A percentile compares a stretch with the other conserved stretches of the same genome.
Conservation (phyloP, 345 rosid genomes). For the Gossypium sturtianum region DNA sequence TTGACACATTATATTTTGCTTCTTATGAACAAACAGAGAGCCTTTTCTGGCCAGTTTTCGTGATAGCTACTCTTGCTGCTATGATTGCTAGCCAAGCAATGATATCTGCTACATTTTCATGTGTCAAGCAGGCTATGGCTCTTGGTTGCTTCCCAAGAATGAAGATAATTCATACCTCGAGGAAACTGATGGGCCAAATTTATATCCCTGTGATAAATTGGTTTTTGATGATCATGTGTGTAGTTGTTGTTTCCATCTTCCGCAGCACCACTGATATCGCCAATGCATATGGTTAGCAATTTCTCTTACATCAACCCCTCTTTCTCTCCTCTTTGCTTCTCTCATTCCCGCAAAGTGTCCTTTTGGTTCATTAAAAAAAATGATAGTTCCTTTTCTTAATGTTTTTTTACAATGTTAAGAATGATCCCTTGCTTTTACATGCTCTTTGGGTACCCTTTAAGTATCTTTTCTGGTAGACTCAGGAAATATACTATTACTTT, state of each 20-base stretch:
- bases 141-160: slow-evolving; percentile 95
- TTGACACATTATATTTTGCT: slow-evolving; percentile 10
- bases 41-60: slow-evolving; percentile 91
- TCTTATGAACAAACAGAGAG: slow-evolving; percentile 39
- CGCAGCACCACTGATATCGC: slow-evolving; percentile 88
- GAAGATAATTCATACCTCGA: slow-evolving; percentile 94
- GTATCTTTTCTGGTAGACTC: background rate
- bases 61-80: slow-evolving; percentile 80
- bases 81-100: slow-evolving; percentile 99
- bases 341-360: background rate
- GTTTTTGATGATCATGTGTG: slow-evolving; percentile 91
- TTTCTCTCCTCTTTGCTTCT: background rate
- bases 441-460: background rate
- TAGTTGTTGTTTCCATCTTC: slow-evolving; percentile 78
- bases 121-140: slow-evolving; percentile 93
- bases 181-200: slow-evolving; percentile 79
- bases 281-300: slow-evolving; percentile 78
- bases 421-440: background rate
- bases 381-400: background rate
- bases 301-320: background rate
- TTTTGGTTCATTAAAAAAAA: slow-evolving; percentile 2
- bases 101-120: slow-evolving; percentile 98
- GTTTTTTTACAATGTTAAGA: background rate
- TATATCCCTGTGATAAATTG: slow-evolving; percentile 88
- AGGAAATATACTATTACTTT: background rate